Base-by-base conservation (phyloP, 2,329 filamentous ascomycete genomes). In the Chaetoscypha palmicola region DNA sequence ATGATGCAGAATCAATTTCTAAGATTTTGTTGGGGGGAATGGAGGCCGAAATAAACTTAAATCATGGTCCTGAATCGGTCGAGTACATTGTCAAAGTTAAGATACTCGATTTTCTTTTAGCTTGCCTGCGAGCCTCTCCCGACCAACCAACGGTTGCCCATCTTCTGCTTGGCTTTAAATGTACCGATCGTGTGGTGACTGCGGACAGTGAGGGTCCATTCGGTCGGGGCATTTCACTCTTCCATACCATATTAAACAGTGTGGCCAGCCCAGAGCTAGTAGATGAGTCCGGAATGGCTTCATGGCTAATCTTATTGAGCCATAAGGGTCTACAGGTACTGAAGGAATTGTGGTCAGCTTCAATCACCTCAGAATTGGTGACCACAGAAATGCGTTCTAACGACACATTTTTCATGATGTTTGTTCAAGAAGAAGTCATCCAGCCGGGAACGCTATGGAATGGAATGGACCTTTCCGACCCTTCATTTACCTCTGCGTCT, bases 131-230 rank as follows among this genome's bases (percentile, higher is more conserved):
- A 42, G 79, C 83, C 24, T 83, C 82, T 20, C 81, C 85, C 1
- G 77, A 83, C 55, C 78, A 81, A 54, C 90, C 92, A 3, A 94
- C 84, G 2, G 82, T 98, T 53, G 92, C 91, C 0, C 94, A 98
- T 63, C 73, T 94, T 35, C 70, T 98, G 2, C 77, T 98, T 4
- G 92, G 92, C 0, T 96, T 98, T 62, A 76, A 76, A 44, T 94
- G 88, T 57, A 77, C 80, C 33, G 77, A 83, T 26, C 81, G 80
- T 50, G 74, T 75, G 8, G 69, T 97, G 2, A 79, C 79, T 19
- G 68, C 92, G 23, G 74, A 83, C 39, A 67, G 79, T 1, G 76
- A 80, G 21, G 77, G 88, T 37, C 66, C 84, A 2, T 94, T 95
- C 63, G 76, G 81, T 10, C 71, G 76, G 12, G 76, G 79, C 11